These are phyloP conservation scores for Trichothecium roseum DNA, from an alignment of 2,329 filamentous ascomycete genomes.

Conservation along the genomic window DNA sequence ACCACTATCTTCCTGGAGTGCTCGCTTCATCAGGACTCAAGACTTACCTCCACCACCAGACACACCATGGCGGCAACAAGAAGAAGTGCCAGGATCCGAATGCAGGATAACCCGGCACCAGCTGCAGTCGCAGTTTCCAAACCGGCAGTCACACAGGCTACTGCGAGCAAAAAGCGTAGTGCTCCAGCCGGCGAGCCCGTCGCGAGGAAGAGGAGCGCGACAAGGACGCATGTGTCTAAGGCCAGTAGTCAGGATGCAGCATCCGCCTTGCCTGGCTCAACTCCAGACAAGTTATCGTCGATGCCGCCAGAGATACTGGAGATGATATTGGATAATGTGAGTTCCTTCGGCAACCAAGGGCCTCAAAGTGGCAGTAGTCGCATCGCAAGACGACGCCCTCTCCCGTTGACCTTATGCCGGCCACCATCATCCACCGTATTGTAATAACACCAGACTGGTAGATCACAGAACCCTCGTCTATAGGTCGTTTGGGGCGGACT, in stretches of 20 bases:
- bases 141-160: neutral
- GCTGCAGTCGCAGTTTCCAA: neutral
- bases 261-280: neutral
- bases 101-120: neutral
- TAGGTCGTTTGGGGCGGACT: slow-evolving; percentile 8
- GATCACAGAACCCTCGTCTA: neutral
- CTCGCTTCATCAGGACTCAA: too few relatives aligned
- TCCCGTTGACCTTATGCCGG: too few relatives aligned
- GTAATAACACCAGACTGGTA: too few relatives aligned
- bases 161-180: slow-evolving; percentile 5
- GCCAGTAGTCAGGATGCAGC: neutral
- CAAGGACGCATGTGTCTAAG: too few relatives aligned
- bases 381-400: neutral
- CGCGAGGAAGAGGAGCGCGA: too few relatives aligned
- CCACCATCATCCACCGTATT: too few relatives aligned
- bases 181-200: too few relatives aligned
- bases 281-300: slow-evolving; percentile 1
- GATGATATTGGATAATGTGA: slow-evolving; percentile 8
- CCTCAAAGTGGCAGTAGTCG: neutral
- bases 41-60: too few relatives aligned
- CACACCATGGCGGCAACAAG: too few relatives aligned
- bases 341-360: too few relatives aligned
- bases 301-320: slow-evolving; percentile 9
- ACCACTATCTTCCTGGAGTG: too few relatives aligned
- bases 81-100: slow-evolving; percentile 8